Evolutionary conservation across 306 rosid species (phyloP), one percentile per base, ranked within the genome.

Genomic region (Canavalia gladiata): DNA sequence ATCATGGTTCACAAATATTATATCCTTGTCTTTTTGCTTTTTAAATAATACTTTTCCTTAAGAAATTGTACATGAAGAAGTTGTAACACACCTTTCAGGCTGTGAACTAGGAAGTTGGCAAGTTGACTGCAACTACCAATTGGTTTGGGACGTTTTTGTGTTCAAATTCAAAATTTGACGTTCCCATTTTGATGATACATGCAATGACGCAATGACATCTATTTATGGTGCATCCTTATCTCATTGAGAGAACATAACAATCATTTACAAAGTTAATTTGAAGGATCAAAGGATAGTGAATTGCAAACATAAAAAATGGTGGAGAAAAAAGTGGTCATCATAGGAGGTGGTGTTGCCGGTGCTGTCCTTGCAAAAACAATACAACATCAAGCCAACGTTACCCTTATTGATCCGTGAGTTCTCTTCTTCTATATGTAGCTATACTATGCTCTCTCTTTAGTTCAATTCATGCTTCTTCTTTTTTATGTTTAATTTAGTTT

Each of bases 301-400:
- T 60, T n/a, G 56, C 31, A 72, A 83, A n/a, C 28, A 8, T 11
- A 25, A 50, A 66, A 72, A 55, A 86, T 86, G 89, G 84, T 6
- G 42, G 85, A 87, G 58, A 84, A 84, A 81, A 89, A 89, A 81
- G 90, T 94, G 50, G 98, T 88, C 75, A 86, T 94, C 43, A 18
- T 92, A 35, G 98, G 98, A 68, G 98, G 97, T 1, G 98, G 98
- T 59, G 86, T 89, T n/a, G 97, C 94, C 2, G 98, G 98, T 51
- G 90, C 94, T 4, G 31, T 84, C 54, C 81, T 94, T 0, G 93
- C 97, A 31, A 89, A 90, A 78, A 84, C 81, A 35, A 58, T 94
- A 18, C 98, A 94, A 46, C 77, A 87, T 84, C 83, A 50, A 6
- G 87, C 92, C 9, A 54, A 84, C 35, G 85, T 92, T 82, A 91